Conservation (phyloP, 352 stramenopile species). For the Phytophthora crassamura region DNA sequence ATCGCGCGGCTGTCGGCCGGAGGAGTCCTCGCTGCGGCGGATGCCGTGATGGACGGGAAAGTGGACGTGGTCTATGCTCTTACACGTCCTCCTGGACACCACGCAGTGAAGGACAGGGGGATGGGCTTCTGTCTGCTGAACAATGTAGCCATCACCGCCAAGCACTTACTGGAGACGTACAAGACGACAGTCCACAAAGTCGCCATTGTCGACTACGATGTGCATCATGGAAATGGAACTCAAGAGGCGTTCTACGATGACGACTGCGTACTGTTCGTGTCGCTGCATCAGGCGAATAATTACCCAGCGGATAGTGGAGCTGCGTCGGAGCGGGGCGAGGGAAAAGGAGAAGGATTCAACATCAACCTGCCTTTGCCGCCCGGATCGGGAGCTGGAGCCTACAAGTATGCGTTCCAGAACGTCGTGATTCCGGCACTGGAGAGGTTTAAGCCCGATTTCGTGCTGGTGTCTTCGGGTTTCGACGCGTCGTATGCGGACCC, state of each 20-base stretch:
- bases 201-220: slow-evolving; percentile 96
- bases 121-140: slow-evolving; percentile 85
- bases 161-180: slow-evolving; percentile 64
- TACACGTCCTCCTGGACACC: slow-evolving; percentile 76
- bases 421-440: slow-evolving; percentile 75
- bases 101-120: slow-evolving; percentile 54
- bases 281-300: slow-evolving; percentile 84
- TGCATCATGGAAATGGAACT: slow-evolving; percentile 97
- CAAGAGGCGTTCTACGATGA: slow-evolving; percentile 92
- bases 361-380: slow-evolving; percentile 91
- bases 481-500: slow-evolving; percentile 86
- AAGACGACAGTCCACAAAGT: slow-evolving; percentile 79
- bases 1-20: slow-evolving; percentile 78
- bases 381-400: slow-evolving; percentile 75
- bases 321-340: slow-evolving; percentile 46
- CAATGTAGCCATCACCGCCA: slow-evolving; percentile 70
- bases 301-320: slow-evolving; percentile 71
- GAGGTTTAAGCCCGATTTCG: slow-evolving; percentile 80
- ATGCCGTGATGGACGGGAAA: slow-evolving; percentile 56
- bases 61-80: slow-evolving; percentile 67
- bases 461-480: slow-evolving; percentile 81
- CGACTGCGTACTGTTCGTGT: slow-evolving; percentile 75
- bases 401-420: slow-evolving; percentile 67
- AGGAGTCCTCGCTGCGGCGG: slow-evolving; percentile 62
- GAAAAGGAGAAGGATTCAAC: slow-evolving; percentile 56